phyloP scores from a whole-genome alignment of 352 stramenopile species.

The Globisporangium spinosum region DNA sequence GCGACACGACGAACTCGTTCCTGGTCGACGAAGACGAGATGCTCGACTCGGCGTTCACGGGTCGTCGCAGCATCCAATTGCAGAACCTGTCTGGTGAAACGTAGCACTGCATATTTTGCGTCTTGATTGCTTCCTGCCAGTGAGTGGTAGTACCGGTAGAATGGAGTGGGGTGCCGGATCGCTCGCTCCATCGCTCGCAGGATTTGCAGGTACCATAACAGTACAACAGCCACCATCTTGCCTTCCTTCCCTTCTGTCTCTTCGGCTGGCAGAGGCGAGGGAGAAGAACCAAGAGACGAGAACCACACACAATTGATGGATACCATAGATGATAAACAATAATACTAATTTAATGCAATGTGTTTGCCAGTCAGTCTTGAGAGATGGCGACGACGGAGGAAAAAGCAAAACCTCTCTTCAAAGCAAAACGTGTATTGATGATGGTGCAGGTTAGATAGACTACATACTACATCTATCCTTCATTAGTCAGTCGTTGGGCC shows the following conservation, averaged over 20 bases:
- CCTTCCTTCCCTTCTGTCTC: not conserved
- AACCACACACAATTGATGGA: slow-evolving; percentile 5
- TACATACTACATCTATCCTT: not conserved
- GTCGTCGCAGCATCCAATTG: slow-evolving; percentile 75
- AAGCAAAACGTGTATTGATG: not conserved
- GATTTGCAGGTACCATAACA: not conserved
- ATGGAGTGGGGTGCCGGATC: not conserved
- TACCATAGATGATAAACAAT: slow-evolving; percentile 21
- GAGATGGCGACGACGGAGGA: not conserved
- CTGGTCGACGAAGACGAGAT: slow-evolving; percentile 88
- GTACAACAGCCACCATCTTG: not conserved
- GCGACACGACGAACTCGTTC: slow-evolving; percentile 86
- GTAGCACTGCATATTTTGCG: slow-evolving; percentile 22
- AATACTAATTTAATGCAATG: slow-evolving; percentile 15
- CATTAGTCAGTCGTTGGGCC: not conserved
- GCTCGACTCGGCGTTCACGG: slow-evolving; percentile 81
- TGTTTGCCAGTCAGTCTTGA: not conserved
- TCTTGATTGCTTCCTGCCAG: not conserved
- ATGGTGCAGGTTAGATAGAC: not conserved
- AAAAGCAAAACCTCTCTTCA: not conserved
- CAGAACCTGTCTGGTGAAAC: slow-evolving; percentile 76
- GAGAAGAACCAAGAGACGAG: not conserved
- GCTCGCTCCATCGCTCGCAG: not conserved
- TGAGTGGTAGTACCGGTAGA: not conserved
- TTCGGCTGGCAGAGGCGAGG: not conserved